Conservation (phyloP, 2,329 filamentous ascomycete species). For the Fusarium incarnatum region DNA sequence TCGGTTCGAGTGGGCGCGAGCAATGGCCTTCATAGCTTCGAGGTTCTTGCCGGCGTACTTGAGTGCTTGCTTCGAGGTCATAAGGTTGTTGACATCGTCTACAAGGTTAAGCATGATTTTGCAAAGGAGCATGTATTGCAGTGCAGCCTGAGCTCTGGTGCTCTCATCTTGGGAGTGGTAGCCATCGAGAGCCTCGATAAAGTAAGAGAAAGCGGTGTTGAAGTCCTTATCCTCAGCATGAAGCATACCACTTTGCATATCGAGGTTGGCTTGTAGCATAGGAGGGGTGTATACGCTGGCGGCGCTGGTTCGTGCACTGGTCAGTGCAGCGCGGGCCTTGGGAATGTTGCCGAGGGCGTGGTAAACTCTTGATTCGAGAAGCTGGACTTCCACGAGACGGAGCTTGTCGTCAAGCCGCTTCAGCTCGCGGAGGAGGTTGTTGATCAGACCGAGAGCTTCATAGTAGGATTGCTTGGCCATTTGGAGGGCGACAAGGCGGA, state of each 20-base stretch:
- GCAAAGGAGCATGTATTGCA: slow-evolving; percentile 99
- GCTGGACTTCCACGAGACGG: slow-evolving; percentile 95
- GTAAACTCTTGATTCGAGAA: slow-evolving; percentile 96
- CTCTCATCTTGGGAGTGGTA: slow-evolving; percentile 94
- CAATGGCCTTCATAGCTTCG: slow-evolving; percentile 99
- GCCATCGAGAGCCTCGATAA: slow-evolving; percentile 97
- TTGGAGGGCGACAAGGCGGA: slow-evolving; percentile 90
- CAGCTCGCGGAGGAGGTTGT: slow-evolving; percentile 92
- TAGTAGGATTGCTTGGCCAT: slow-evolving; percentile 99
- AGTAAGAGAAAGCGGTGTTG: slow-evolving; percentile 98
- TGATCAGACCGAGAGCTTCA: slow-evolving; percentile 95
- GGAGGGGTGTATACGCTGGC: slow-evolving; percentile 98
- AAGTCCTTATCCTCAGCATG: slow-evolving; percentile 99
- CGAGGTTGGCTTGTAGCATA: slow-evolving; percentile 91
- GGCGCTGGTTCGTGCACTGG: slow-evolving; percentile 92
- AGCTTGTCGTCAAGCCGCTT: slow-evolving; percentile 99
- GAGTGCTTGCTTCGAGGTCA: slow-evolving; percentile 95
- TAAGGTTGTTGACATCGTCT: slow-evolving; percentile 94
- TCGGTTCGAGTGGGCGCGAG: slow-evolving; percentile 92
- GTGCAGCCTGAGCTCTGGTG: slow-evolving; percentile 89
- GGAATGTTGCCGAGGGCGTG: slow-evolving; percentile 96
- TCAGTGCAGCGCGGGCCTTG: slow-evolving; percentile 94
- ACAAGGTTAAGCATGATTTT: slow-evolving; percentile 99
- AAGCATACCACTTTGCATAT: slow-evolving; percentile 99
- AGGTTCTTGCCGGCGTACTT: slow-evolving; percentile 96